Evolutionary conservation across 2,329 filamentous ascomycete genomes (phyloP).

Genomic region (Fusarium sambucinum): DNA sequence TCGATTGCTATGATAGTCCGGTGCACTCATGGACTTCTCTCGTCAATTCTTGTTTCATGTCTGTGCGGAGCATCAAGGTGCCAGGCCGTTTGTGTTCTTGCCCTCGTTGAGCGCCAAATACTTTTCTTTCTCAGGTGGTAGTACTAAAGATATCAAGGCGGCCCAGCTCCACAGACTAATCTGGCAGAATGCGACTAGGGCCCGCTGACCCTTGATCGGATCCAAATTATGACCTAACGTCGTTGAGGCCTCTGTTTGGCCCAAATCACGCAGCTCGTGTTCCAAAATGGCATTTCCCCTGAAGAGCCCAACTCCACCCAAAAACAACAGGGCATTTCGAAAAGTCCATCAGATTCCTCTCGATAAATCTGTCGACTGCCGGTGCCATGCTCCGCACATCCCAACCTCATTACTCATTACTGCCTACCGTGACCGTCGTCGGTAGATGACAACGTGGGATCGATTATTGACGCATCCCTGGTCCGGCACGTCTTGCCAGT

Average conservation of each 20-base stretch:
- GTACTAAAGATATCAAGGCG: slow-evolving; percentile 21
- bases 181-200: slow-evolving; percentile 10
- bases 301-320: slow-evolving; percentile 13
- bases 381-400: slow-evolving; percentile 9
- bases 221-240: slow-evolving; percentile 38
- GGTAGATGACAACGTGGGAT: slow-evolving; percentile 9
- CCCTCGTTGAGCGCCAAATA: neutral
- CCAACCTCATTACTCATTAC: slow-evolving; percentile 22
- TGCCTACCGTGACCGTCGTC: slow-evolving; percentile 5
- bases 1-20: slow-evolving; percentile 1
- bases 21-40: neutral
- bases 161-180: slow-evolving; percentile 7
- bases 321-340: slow-evolving; percentile 28
- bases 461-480: slow-evolving; percentile 3
- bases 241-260: slow-evolving; percentile 42
- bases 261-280: slow-evolving; percentile 50
- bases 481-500: slow-evolving; percentile 2
- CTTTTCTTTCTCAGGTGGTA: neutral
- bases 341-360: slow-evolving; percentile 30
- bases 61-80: neutral
- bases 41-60: neutral
- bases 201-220: slow-evolving; percentile 39
- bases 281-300: slow-evolving; percentile 49
- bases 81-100: neutral
- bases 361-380: neutral